Evolutionary conservation across 2,329 filamentous ascomycete species (phyloP), one percentile per base, ranked within the genome.

Genomic region (Hypoxylon sp.): DNA sequence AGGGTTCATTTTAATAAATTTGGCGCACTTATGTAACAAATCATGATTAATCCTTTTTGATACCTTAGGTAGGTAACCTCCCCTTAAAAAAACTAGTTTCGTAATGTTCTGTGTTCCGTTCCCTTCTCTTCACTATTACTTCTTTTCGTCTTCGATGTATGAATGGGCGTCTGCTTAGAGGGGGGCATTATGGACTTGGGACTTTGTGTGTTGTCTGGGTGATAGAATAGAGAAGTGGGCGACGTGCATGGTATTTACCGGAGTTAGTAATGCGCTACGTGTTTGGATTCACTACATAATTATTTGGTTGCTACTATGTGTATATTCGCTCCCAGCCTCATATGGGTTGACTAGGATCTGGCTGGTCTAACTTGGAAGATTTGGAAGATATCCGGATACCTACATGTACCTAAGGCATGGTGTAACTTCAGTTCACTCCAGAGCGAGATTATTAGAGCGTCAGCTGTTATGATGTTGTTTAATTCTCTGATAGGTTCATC

Each of bases 401-500:
- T 37, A n/a, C 9, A 3, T n/a, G n/a, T 37, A 14, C 14, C 37
- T 39, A 17, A n/a, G 37, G 37, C 37, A 14, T 39, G 14, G 37
- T 14, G 10, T 42, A 14, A 6, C 17, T 11, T 44, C 17, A 44
- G 17, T 11, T 44, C 39, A 44, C 39, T 19, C 9, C 10, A 17
- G 17, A 19, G 39, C 3, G 39, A 44, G 39, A 44, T 22, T 11
- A 44, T 11, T 17, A 22, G 39, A 22, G 24, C 14, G 8, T 26
- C 3, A n/a, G 33, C 31, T 13, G 24, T 50, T 33, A 9, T 50
- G n/a, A 50, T 14, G 44, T 17, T 50, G n/a, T 57, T 54, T n/a
- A 48, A 58, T 57, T 33, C 50, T 54, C 26, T 42, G 46, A 52
- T 39, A 51, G n/a, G 48, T 37, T 59, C 51, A 56, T 63, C 35